Base-by-base conservation (phyloP, 352 stramenopile genomes). In the Hyphochytrium catenoides region DNA sequence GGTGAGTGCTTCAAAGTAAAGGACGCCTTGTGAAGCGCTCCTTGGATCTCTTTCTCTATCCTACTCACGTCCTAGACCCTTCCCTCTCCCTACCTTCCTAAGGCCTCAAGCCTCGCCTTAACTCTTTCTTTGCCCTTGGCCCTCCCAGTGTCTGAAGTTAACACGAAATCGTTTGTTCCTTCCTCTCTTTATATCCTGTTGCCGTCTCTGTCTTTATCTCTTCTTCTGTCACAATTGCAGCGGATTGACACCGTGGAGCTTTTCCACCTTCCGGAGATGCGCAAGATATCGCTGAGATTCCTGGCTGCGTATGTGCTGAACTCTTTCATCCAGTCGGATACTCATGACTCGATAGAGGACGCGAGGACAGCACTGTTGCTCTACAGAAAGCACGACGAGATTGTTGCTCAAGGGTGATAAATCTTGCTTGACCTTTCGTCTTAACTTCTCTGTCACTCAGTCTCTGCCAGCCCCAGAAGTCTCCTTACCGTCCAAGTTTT, bases 281-380 rank as follows among this genome's bases (percentile, higher is more conserved):
- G 77, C 20, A 85, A 78, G 45, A 68, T 91, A 20, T 76, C 65
- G 4, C 49, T 92, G 7, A 52, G 73, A 17, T 92, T 86, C 51
- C 52, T 91, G 14, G 55, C 59, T 6, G 75, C 75, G 39, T 79
- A 75, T 36, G 50, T 92, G 12, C 50, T 91, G n/a, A 54, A 60
- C 11, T 48, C 60, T 27, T 64, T 83, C 41, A 88, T 91, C 44
- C 74, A 92, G 53, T 57, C 68, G 43, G 67, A 84, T 44, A 74
- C 68, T 20, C 77, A 92, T 48, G 77, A 92, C 45, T 86, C 66
- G 27, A 73, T 89, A 26, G 73, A 91, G 50, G 77, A 92, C 55
- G 69, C 74, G 1, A 60, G 50, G 20, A 68, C 70, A 30, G 70
- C 74, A 7, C 52, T 78, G 36, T 54, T 71, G 21, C 43, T 90